These are phyloP conservation scores for Colletotrichum kahawae DNA, from an alignment of 2,329 filamentous ascomycete species.

Conservation along the genomic window DNA sequence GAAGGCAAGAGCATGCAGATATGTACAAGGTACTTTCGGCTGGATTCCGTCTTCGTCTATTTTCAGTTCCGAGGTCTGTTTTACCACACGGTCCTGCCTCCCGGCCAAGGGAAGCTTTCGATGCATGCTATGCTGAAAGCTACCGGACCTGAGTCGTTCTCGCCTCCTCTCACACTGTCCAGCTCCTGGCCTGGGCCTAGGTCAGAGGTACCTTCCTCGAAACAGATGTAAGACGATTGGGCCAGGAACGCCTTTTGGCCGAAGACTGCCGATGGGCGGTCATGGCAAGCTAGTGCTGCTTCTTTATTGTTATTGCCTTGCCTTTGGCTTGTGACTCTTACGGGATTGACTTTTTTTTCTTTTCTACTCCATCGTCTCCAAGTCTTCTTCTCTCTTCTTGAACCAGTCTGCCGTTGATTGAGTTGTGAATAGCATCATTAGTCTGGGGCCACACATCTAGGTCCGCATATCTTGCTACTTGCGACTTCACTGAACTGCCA, in stretches of 20 bases:
- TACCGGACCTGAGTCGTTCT: neutral
- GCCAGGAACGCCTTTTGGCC: conserved; percentile 22
- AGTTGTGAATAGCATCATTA: conserved; percentile 21
- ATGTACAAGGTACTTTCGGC: conserved; percentile 7
- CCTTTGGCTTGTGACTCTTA: conserved; percentile 26
- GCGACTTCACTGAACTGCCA: neutral
- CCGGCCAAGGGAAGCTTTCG: neutral
- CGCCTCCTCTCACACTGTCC: conserved; percentile 11
- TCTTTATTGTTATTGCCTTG: conserved; percentile 3
- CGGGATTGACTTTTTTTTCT: conserved; percentile 17
- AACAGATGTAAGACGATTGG: conserved; percentile 23
- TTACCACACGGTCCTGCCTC: conserved; percentile 10
- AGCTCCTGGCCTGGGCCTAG: conserved; percentile 10
- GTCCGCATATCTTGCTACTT: neutral
- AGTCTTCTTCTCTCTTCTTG: neutral
- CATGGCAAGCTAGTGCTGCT: conserved; percentile 15
- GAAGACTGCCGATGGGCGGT: conserved; percentile 19
- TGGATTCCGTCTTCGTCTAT: neutral
- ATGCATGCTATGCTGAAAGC: neutral
- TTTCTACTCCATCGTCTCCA: conserved; percentile 18
- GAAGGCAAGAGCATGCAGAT: neutral
- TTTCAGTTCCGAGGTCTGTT: conserved; percentile 15
- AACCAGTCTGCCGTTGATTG: neutral
- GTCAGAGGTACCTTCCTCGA: conserved; percentile 20
- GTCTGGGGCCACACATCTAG: neutral